Evolutionary conservation across 2,329 filamentous ascomycete genomes (phyloP), one percentile per base, ranked within the genome.

Genomic region (Aspergillus fijiensis): DNA sequence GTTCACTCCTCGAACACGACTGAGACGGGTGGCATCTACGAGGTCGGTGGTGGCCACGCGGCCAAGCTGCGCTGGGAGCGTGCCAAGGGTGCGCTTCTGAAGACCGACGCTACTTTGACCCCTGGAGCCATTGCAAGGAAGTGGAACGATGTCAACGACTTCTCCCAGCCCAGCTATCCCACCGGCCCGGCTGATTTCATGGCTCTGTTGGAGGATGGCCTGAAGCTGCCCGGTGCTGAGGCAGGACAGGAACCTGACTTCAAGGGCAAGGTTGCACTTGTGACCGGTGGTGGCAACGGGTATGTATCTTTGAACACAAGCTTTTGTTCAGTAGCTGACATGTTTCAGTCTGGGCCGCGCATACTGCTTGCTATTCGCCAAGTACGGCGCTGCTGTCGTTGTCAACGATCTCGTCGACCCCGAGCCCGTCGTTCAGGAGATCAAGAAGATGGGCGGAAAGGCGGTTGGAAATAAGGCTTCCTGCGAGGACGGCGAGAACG

Each of bases 21-120:
- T 51, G 94, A 98, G 83, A 94, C 85, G 51, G 95, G 95, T 64
- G 83, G 87, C 63, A 96, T 98, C 76, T 98, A 93, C 77, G 95
- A 98, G 80, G 91, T 90, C 66, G 95, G 95, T 62, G 95, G 91
- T 74, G 95, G 94, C 59, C 92, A 96, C 79, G 81, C 96, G 60
- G 91, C 94, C 68, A 98, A 98, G 84, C 80, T 96, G 61, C 87
- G 95, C 72, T 99, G 95, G 95, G 91, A 99, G 84, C 89, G 95
- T 65, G 88, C 95, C 58, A 89, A 87, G 76, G 95, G 95, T 78
- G 89, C 91, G 63, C 84, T 98, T 45, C 86, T 97, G 73, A 96
- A 94, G 83, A 88, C 92, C 58, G 95, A 98, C 77, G 86, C 89
- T 70, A 88, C 85, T 65, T 90, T 96, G 77, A 98, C 94, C 5